Base-by-base conservation (phyloP, 1,284 basidiomycete species). In the Apiotrichum akiyoshidainum region DNA sequence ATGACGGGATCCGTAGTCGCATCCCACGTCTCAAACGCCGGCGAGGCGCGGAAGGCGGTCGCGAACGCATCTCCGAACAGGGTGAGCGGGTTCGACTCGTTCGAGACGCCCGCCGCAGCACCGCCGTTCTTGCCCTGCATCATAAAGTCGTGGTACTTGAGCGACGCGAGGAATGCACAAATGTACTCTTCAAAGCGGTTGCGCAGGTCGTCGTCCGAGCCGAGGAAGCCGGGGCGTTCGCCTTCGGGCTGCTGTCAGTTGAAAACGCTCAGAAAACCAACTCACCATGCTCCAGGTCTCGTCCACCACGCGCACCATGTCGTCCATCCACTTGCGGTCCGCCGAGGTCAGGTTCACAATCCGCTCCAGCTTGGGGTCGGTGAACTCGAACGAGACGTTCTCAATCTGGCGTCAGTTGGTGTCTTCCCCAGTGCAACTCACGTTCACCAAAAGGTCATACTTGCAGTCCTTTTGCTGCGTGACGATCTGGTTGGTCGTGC, bases 271-370 rank as follows among this genome's bases (percentile, higher is more conserved):
- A 80, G 80, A 4, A 85, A n/a, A n/a, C n/a, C 83, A 19, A 46
- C 44, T 37, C 40, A 52, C 50, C 50, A 58, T 39, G 57, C 84
- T 83, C 86, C 87, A 95, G 3, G 84, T 83, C 57, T 89, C 86
- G 64, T 92, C 90, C 13, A 94, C 90, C 51, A 89, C 88, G 54
- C 82, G 83, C 49, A 92, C 84, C 37, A 86, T 81, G 65, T 87
- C 86, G 69, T 87, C 86, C 83, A 99, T 94, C 95, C 96, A 99
- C 74, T 92, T 96, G 58, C 95, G 82, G 77, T 99, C 96, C 1
- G 93, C 91, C 0, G 95, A 81, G 1, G 95, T 98, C 59, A 99
- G 80, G 7, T 84, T 84, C 33, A 89, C 85, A 31, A 88, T 79
- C 34, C 87, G 83, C 67, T 95, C 91, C 7, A 96, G 72, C 69